Conservation (phyloP, 2,329 filamentous ascomycete species). For the Curvularia spicifera region DNA sequence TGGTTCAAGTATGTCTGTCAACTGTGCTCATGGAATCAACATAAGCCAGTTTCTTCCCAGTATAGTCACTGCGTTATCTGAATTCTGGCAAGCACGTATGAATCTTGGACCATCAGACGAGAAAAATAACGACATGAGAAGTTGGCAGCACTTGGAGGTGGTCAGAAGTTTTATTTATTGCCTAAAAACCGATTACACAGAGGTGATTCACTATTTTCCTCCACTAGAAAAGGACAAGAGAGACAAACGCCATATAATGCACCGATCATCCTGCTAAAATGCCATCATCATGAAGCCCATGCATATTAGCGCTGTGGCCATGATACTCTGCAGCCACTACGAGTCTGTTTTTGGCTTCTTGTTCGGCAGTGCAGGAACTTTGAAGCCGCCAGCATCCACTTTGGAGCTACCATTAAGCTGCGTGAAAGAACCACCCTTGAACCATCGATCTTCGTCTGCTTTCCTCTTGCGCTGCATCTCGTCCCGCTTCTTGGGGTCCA, state of each 20-base stretch:
- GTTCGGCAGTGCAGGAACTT: slow-evolving; percentile 76
- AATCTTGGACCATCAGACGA: not conserved
- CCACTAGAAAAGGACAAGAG: not conserved
- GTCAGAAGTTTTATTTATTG: not conserved
- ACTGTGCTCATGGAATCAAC: too few species aligned
- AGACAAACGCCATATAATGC: not conserved
- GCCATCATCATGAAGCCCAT: not conserved
- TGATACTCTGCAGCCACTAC: not conserved
- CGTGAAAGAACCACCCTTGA: slow-evolving; percentile 96
- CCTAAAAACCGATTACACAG: not conserved
- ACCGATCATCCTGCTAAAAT: not conserved
- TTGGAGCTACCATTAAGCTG: slow-evolving; percentile 68
- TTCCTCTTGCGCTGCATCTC: slow-evolving; percentile 90
- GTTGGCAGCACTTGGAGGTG: not conserved
- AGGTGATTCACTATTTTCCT: not conserved
- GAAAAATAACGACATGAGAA: not conserved
- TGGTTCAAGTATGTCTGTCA: too few species aligned
- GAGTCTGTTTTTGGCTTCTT: slow-evolving; percentile 64
- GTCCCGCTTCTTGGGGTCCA: slow-evolving; percentile 88
- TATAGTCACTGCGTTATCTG: too few species aligned
- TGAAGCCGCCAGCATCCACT: slow-evolving; percentile 71
- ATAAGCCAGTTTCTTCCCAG: too few species aligned
- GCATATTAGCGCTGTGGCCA: not conserved
- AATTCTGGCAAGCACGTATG: not conserved
- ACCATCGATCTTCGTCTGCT: slow-evolving; percentile 94